phyloP scores from a whole-genome alignment of 306 rosid genomes.

The Purshia tridentata region DNA sequence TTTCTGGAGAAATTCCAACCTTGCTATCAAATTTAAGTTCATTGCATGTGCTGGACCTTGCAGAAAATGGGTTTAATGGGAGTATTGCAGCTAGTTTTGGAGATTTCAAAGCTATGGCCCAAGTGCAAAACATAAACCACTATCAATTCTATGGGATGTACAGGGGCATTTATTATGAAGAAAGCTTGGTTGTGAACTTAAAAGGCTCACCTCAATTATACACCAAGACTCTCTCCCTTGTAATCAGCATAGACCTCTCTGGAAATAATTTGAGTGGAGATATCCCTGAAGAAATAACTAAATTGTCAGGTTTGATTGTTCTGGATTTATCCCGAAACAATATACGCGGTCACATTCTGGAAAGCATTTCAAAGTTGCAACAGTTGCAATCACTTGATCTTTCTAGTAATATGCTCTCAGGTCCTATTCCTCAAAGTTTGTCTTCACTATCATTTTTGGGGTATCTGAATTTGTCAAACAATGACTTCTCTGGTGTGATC shows the following conservation, averaged over 20 bases:
- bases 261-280: conserved; percentile 39
- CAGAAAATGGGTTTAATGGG: conserved; percentile 35
- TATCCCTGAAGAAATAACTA: conserved; percentile 39
- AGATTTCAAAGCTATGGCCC: conserved; percentile 26
- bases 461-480: conserved; percentile 37
- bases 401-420: conserved; percentile 35
- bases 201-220: neutral
- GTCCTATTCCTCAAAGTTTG: conserved; percentile 40
- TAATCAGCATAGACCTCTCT: conserved; percentile 47
- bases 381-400: conserved; percentile 46
- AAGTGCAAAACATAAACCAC: neutral
- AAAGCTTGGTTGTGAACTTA: conserved; percentile 22
- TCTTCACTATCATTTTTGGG: conserved; percentile 39
- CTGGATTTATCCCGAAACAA: conserved; percentile 44
- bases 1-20: conserved; percentile 32
- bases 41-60: conserved; percentile 47
- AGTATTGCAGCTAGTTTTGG: conserved; percentile 38
- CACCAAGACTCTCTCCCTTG: conserved; percentile 43
- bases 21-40: conserved; percentile 35
- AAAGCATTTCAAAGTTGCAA: conserved; percentile 32
- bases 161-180: conserved; percentile 18
- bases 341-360: conserved; percentile 36
- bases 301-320: conserved; percentile 34
- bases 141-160: conserved; percentile 3
- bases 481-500: conserved; percentile 34